Evolutionary conservation across 2,329 filamentous ascomycete genomes (phyloP).

Genomic region (Hypoxylon sp.): DNA sequence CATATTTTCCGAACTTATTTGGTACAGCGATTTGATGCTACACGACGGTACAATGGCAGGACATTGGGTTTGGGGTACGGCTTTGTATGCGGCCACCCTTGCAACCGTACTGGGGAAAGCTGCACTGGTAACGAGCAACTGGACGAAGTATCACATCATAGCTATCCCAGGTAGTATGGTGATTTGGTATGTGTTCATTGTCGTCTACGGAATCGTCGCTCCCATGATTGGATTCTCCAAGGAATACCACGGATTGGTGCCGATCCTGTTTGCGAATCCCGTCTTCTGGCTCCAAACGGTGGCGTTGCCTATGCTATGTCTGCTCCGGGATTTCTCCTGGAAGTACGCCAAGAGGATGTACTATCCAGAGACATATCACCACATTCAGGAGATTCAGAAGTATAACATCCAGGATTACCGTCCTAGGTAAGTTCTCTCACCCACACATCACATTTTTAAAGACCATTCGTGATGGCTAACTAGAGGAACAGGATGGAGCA

Average conservation of each 20-base stretch:
- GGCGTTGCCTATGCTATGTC: constrained; percentile 83
- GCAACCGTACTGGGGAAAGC: constrained; percentile 95
- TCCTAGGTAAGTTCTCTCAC: constrained; percentile 76
- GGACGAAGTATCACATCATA: constrained; percentile 98
- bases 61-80: constrained; percentile 98
- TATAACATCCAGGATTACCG: constrained; percentile 99
- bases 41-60: constrained; percentile 85
- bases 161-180: constrained; percentile 94
- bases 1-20: constrained; percentile 85
- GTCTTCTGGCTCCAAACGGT: constrained; percentile 94
- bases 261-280: constrained; percentile 82
- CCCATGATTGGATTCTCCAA: constrained; percentile 84
- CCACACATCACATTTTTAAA: constrained; percentile 9
- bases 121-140: constrained; percentile 94
- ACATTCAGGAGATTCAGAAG: constrained; percentile 99
- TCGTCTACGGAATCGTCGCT: constrained; percentile 87
- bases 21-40: constrained; percentile 83
- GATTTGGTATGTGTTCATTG: constrained; percentile 92
- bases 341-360: constrained; percentile 99
- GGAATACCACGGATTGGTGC: constrained; percentile 89
- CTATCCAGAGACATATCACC: constrained; percentile 93
- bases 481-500: constrained; percentile 87
- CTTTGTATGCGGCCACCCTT: constrained; percentile 94
- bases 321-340: constrained; percentile 92
- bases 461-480: constrained; percentile 43